Percentiles rank a stretch among this genome's conserved stretches.
Conservation (phyloP, 2,329 filamentous ascomycete species). For the Paecilomyces variotii region DNA sequence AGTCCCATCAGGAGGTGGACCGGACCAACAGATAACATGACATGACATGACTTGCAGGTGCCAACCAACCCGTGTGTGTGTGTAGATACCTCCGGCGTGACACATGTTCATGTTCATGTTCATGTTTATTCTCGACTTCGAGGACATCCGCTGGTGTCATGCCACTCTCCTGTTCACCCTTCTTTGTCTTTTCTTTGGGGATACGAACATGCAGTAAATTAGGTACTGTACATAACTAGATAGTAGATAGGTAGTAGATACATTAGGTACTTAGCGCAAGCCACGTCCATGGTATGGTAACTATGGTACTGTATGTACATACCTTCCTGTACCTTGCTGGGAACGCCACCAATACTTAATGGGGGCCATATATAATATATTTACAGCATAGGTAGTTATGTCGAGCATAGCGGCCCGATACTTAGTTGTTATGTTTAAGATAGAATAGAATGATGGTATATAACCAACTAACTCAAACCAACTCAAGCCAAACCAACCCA, state of each 20-base stretch:
- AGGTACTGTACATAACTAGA: too few species aligned
- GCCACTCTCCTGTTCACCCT: background rate
- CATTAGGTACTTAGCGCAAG: background rate
- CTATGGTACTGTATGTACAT: too few species aligned
- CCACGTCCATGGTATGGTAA: background rate
- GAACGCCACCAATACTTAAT: background rate
- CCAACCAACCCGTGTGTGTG: background rate
- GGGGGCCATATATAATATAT: background rate
- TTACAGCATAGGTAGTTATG: background rate
- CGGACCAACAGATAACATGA: background rate
- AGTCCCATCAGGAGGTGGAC: background rate
- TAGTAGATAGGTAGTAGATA: too few species aligned
- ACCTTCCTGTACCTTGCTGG: background rate
- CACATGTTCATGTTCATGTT: background rate
- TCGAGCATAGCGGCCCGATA: background rate
- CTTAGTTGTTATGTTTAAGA: too few species aligned
- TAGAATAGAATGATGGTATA: too few species aligned
- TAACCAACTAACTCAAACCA: too few species aligned
- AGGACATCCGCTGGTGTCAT: background rate
- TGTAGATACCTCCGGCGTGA: background rate
- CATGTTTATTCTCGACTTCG: background rate
- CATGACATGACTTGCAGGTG: background rate
- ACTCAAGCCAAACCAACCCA: too few species aligned
- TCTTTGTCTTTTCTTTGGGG: background rate
- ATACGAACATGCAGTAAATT: too few species aligned